Conservation (phyloP, 73 alveolate species). For the Stentor coeruleus region DNA sequence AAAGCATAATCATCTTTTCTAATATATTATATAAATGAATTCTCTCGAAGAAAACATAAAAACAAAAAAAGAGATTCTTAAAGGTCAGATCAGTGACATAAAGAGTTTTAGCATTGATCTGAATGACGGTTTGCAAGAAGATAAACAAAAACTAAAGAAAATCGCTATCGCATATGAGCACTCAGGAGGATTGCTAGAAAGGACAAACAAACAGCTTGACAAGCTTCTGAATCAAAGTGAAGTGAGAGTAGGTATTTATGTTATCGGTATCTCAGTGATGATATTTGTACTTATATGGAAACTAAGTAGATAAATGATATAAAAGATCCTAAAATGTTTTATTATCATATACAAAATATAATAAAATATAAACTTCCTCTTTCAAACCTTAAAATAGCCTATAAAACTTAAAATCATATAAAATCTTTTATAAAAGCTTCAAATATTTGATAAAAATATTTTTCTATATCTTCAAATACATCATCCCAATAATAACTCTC, state of each 20-base stretch:
- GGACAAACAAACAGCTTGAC: slow-evolving; percentile 7
- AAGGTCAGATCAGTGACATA: background rate
- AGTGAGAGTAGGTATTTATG: slow-evolving; percentile 2
- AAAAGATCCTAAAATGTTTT: too few species aligned
- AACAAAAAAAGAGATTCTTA: background rate
- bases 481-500: too few species aligned
- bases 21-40: too few species aligned
- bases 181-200: background rate
- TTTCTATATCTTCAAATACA: too few species aligned
- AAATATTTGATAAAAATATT: too few species aligned
- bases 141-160: background rate
- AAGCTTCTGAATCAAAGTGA: slow-evolving; percentile 10
- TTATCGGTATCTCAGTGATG: slow-evolving; percentile 11
- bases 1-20: too few species aligned
- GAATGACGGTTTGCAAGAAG: slow-evolving; percentile 2
- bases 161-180: slow-evolving; percentile 5
- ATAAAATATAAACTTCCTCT: too few species aligned
- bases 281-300: background rate
- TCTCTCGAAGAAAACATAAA: background rate
- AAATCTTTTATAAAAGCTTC: too few species aligned
- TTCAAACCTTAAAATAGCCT: too few species aligned
- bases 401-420: too few species aligned
- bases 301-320: too few species aligned
- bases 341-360: too few species aligned
- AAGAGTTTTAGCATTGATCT: slow-evolving; percentile 9